Base-by-base conservation (phyloP, 2,329 filamentous ascomycete species). In the Pseudogymnoascus sp. region DNA sequence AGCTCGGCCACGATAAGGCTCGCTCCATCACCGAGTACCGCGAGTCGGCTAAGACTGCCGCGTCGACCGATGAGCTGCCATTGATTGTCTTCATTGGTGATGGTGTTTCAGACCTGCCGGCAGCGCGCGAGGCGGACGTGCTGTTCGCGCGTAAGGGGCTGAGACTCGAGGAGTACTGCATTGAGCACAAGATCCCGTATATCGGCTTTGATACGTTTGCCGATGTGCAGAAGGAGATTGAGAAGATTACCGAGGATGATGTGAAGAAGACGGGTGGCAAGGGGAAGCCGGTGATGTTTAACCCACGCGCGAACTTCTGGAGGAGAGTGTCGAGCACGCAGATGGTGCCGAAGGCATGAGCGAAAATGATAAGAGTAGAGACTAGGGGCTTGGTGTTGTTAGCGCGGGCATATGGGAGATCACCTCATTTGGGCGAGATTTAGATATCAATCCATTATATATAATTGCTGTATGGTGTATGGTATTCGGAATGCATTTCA, bases 31-130 rank as follows among this genome's bases (percentile, higher is more conserved):
- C 81, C 48, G 83, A 87, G 69, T 85, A 82, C 48, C 80, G 84
- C n/a, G 74, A 73, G 6, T 72, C 77, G 17, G 84, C 84, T 1
- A 76, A 81, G 65, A 72, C 83, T 4, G 75, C 80, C 58, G 81
- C 79, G 63, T 81, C 83, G 13, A 82, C 87, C 63, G 84, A 82
- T 62, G 83, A 83, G 2, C 80, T 88, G 55, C 86, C 86, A 0
- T 75, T 88, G 60, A 86, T 89, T 66, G 77, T 89, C 60, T 89
- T 89, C 74, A 87, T 89, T 66, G 86, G 86, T 58, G 86, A 89
- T 68, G 86, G 86, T 21, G 84, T 89, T 5, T 87, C 84, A 0
- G 86, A 89, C 69, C 78, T 89, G 1, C 80, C 86, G 0, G 86
- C 85, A 2, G 85, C 86, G 0, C 78, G 84, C 31, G 80, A 89